Base-by-base conservation (phyloP, 2,329 filamentous ascomycete genomes). In the Calonectria crousiana region DNA sequence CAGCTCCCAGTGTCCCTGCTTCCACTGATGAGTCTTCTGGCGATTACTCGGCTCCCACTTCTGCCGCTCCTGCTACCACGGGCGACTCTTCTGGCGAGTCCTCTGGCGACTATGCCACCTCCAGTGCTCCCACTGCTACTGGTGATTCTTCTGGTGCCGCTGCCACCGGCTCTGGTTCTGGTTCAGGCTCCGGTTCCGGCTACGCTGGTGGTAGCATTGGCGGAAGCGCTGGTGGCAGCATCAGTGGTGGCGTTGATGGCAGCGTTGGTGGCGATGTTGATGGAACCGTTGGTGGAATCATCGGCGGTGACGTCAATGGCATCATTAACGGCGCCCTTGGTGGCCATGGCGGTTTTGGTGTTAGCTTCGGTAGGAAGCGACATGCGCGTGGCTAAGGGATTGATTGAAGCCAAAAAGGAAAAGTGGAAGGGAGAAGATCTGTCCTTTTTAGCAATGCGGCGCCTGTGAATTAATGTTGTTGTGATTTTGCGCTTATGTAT, bases 401-500 rank as follows among this genome's bases (percentile, higher is more conserved):
- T 41, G 56, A 20, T 28, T 30, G 26, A 23, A 64, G 28, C 10
- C 18, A 52, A 64, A 44, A 20, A 26, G 16, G 44, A 41, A 49
- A 34, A 64, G 44, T 64, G 32, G 32, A 44, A 30, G 20, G 34
- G 34, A 44, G 49, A 56, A 34, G 30, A 67, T 28, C 1, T 41
- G 65, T 36, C 23, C 23, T 34, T 68, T 44, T 41, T 5, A 49
- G 34, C 47, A 56, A 36, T 44, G 47, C 51, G 47, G 65, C 49
- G 65, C 49, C 28, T 56, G 65, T 26, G 41, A 58, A 20, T 62
- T 70, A 53, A 64, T 53, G 44, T 52, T 30, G 23, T 58, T 51
- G 67, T 53, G 26, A 38, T 69, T 69, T 73, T 49, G n/a, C 47
- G 58, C 58, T 73, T 69, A 72, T 62, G 60, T 69, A 20, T 41